These are phyloP conservation scores for Schwanniomyces vanrijiae DNA, from an alignment of 805 yeast genomes.

Conservation along the genomic window DNA sequence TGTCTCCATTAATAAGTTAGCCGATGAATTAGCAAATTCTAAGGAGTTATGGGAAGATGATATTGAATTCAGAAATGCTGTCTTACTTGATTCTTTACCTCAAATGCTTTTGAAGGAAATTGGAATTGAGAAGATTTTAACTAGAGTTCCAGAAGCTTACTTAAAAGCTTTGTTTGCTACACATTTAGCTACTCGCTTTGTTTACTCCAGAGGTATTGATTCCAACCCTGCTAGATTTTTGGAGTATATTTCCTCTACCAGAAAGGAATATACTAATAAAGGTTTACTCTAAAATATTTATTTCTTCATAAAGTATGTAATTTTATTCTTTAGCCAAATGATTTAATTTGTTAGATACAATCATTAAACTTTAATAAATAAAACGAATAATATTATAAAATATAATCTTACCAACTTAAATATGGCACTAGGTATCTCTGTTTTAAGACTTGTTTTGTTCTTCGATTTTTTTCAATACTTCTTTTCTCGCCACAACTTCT, in stretches of 20 bases:
- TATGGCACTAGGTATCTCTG: background rate
- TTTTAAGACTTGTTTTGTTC: conserved; percentile 3
- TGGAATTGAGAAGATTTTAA: conserved; percentile 66
- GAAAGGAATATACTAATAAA: conserved; percentile 41
- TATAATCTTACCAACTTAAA: background rate
- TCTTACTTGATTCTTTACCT: conserved; percentile 79
- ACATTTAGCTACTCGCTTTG: conserved; percentile 79
- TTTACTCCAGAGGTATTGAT: conserved; percentile 76
- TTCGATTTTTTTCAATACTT: conserved; percentile 23
- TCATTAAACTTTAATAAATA: background rate
- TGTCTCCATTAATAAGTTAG: conserved; percentile 76
- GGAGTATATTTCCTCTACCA: conserved; percentile 62
- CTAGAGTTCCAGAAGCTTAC: conserved; percentile 84
- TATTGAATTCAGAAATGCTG: conserved; percentile 68
- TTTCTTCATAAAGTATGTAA: background rate
- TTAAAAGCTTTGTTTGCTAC: conserved; percentile 87
- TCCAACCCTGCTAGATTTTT: conserved; percentile 78
- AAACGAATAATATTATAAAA: background rate
- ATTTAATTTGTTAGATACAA: background rate
- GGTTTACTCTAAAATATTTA: conserved; percentile 23
- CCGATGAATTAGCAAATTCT: conserved; percentile 80
- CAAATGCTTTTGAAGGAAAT: conserved; percentile 60
- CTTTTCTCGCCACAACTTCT: conserved; percentile 34
- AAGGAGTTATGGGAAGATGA: conserved; percentile 86
- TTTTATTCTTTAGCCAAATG: background rate